Conservation (phyloP, 1,284 basidiomycete species). For the Quambalaria eucalypti region DNA sequence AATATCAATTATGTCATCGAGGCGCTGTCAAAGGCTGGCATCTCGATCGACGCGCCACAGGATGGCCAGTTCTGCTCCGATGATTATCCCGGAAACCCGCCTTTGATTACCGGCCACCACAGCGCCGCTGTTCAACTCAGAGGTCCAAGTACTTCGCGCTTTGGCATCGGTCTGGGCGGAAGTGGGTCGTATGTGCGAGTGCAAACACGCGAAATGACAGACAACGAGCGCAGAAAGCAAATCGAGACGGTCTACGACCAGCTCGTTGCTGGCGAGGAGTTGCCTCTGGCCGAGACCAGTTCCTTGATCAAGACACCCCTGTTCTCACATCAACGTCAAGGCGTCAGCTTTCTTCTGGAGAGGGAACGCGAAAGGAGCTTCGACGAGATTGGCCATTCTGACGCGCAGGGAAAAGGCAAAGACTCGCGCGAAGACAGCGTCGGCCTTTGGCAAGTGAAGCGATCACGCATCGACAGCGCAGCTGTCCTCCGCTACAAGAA, state of each 20-base stretch:
- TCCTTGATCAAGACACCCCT: slow-evolving; percentile 74
- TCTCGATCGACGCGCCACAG: slow-evolving; percentile 70
- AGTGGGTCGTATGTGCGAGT: slow-evolving; percentile 13
- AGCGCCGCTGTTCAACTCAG: slow-evolving; percentile 5
- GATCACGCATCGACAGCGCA: slow-evolving; percentile 53
- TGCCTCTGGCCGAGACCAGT: slow-evolving; percentile 69
- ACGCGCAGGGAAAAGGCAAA: no score
- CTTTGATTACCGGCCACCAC: slow-evolving; percentile 73
- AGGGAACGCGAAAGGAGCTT: slow-evolving; percentile 55
- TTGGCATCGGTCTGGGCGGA: slow-evolving; percentile 48
- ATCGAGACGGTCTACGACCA: slow-evolving; percentile 88
- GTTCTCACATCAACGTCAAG: slow-evolving; percentile 97
- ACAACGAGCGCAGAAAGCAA: slow-evolving; percentile 84
- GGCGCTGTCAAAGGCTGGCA: slow-evolving; percentile 60
- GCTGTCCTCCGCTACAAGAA: slow-evolving; percentile 51
- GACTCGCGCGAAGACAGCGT: slow-evolving; percentile 50
- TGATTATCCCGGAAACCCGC: slow-evolving; percentile 57
- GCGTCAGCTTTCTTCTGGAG: slow-evolving; percentile 88
- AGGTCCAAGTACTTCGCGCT: slow-evolving; percentile 4
- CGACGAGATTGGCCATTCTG: slow-evolving; percentile 7
- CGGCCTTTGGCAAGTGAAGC: slow-evolving; percentile 65
- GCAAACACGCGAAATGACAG: slow-evolving; percentile 41
- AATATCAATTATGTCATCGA: slow-evolving; percentile 73
- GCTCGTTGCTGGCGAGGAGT: slow-evolving; percentile 73
- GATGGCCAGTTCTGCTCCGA: slow-evolving; percentile 51